These are phyloP conservation scores for Neonectria coccinea DNA, from an alignment of 2,329 filamentous ascomycete genomes.

Conservation along the genomic window DNA sequence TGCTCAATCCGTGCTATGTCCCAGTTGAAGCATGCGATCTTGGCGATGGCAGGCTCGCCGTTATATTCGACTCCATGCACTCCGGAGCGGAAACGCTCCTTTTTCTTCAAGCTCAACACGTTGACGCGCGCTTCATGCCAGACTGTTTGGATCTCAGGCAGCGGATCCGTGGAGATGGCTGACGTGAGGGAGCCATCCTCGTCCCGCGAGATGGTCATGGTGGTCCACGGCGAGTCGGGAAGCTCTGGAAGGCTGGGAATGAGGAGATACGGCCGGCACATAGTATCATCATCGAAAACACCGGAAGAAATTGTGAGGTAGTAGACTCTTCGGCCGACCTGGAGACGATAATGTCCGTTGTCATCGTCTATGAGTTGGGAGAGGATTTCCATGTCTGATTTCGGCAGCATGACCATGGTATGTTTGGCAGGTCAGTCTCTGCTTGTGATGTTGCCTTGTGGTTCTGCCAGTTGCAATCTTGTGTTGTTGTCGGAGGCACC, in stretches of 20 bases:
- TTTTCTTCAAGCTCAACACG: constrained; percentile 40
- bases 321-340: constrained; percentile 32
- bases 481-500: too few species aligned
- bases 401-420: constrained; percentile 5
- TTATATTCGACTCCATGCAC: constrained; percentile 33
- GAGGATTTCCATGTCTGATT: constrained; percentile 32
- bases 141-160: constrained; percentile 23
- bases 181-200: neutral
- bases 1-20: constrained; percentile 46
- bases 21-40: constrained; percentile 50
- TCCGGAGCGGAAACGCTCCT: constrained; percentile 39
- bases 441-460: too few species aligned
- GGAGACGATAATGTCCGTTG: constrained; percentile 39
- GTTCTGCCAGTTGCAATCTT: too few species aligned
- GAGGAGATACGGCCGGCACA: constrained; percentile 49
- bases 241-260: constrained; percentile 44
- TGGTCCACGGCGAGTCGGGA: constrained; percentile 43
- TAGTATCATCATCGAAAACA: constrained; percentile 47
- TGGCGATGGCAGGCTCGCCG: constrained; percentile 43
- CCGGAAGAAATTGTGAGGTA: constrained; percentile 42
- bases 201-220: neutral
- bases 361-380: constrained; percentile 32
- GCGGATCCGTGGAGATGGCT: neutral
- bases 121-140: constrained; percentile 44
- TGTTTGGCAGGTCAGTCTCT: too few species aligned